Base-by-base conservation (phyloP, 495 filamentous ascomycete genomes). In the Penicillium parvum region DNA sequence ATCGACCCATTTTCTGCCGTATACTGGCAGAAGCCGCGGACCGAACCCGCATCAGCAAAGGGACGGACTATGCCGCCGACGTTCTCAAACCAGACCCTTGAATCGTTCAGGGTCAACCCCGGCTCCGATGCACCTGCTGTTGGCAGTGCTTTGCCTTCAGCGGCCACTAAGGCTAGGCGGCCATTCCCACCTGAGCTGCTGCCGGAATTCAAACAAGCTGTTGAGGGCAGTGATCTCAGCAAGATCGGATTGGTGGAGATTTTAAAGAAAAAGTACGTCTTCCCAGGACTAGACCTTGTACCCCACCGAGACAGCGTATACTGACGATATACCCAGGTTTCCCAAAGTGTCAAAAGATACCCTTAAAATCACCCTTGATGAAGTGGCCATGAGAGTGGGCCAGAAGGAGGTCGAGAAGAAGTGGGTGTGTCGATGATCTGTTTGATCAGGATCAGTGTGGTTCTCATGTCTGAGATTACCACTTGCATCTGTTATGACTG, bases 1-100 rank as follows among this genome's bases (percentile, higher is more conserved):
- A 94, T 99, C 53, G 81, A 99, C 46, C 92, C 92, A 0, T 95
- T 89, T 55, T 89, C 86, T 0, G 81, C 77, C 1, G 61, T 63
- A 3, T 96, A 97, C 66, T 97, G 92, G 92, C 72, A 69, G 11
- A 69, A 63, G 26, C 73, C 53, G 40, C 43, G 29, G 9, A 26
- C 46, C 7, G 39, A 41, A 19, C 15, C 45, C 7, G 18, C 11
- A 10, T 37, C 50, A 6, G 32, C 36, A 0, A 56, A 52, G 6
- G 42, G 43, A 4, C 15, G 45, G 11, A 52, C 45, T 14, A 29
- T 8, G 4, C 23, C 36, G 3, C 1, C 38, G 9, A n/a, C n/a
- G n/a, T n/a, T n/a, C 28, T 15, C n/a, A 5, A 42, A 45, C 7
- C 46, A 57, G 16, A 61, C 51, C 2, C 52, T 66, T 5, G 53